Evolutionary conservation across 2,329 filamentous ascomycete genomes (phyloP), one percentile per base, ranked within the genome.

Genomic region (Sarocladium strictum): DNA sequence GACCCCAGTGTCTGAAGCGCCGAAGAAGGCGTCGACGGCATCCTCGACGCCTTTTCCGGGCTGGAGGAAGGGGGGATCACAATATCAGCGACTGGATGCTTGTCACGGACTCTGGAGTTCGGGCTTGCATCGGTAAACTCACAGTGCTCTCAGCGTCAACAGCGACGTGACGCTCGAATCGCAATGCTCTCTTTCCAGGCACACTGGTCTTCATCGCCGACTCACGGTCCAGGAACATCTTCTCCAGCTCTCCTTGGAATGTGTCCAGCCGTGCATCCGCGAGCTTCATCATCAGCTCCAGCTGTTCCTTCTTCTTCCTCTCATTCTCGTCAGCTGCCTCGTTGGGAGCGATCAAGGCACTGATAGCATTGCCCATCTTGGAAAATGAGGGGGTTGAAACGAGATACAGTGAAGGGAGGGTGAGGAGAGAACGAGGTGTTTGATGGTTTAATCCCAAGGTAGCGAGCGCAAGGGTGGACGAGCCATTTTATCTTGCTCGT

Each of bases 1-100:
- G 10, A 14, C 15, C 11, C 55, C 55, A 15, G 24, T 33, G 14
- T 56, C 55, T 7, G 38, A 17, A 14, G 38, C 32, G 15, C 55
- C 51, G 47, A 56, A 56, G 40, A 56, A 56, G n/a, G 55, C 55
- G 17, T 56, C 55, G 40, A 56, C 55, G 43, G 55, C 29, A 15
- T 33, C 32, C 32, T 33, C 32, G 9, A 33, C 32, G 32, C 32
- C 32, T 33, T 33, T 33, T 15, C 32, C 32, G 32, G 32, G 32
- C 32, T 33, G 15, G 32, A 33, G 32, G 32, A 33, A 33, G 32
- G 32, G 32, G 32, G n/a, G n/a, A n/a, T n/a, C n/a, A n/a, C n/a
- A n/a, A n/a, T n/a, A n/a, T n/a, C n/a, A n/a, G n/a, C n/a, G n/a
- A n/a, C n/a, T n/a, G n/a, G n/a, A n/a, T n/a, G n/a, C n/a, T n/a